These are phyloP conservation scores for Mucor sp. DNA, from an alignment of 371 early-diverging fungal species.

Conservation along the genomic window DNA sequence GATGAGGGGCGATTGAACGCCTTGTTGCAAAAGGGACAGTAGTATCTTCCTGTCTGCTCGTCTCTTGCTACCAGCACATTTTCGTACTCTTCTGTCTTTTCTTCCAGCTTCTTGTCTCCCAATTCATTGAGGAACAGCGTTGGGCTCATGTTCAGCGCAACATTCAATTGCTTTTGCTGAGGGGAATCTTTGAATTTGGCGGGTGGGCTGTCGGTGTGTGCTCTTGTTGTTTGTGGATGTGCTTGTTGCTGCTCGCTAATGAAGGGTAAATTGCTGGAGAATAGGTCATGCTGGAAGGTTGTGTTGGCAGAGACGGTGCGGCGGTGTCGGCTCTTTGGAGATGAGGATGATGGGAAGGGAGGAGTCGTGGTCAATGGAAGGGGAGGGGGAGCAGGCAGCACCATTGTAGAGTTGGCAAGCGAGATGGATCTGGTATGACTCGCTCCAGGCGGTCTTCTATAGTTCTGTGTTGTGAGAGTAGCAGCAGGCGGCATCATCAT, in stretches of 20 bases:
- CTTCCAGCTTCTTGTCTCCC: not conserved
- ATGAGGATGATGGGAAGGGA: not conserved
- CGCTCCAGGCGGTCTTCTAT: conserved; percentile 20
- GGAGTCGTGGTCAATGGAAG: not conserved
- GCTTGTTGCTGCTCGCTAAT: conserved; percentile 1
- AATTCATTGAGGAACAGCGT: conserved; percentile 3
- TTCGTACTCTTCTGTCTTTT: conserved; percentile 8
- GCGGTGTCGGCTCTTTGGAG: conserved; percentile 18
- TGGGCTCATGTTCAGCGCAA: conserved; percentile 17
- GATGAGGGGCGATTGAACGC: conserved; percentile 46
- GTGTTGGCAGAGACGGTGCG: conserved; percentile 30
- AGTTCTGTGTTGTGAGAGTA: not conserved
- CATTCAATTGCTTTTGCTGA: conserved; percentile 8
- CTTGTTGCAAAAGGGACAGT: conserved; percentile 35
- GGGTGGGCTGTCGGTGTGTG: conserved; percentile 25
- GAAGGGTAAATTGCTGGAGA: not conserved
- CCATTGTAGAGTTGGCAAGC: conserved; percentile 3
- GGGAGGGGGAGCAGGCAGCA: not conserved
- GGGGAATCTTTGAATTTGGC: not conserved
- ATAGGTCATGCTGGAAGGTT: not conserved
- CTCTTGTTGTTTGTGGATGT: not conserved
- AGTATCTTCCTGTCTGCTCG: conserved; percentile 29
- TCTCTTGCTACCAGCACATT: conserved; percentile 24
- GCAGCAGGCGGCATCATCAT: conserved; percentile 6
- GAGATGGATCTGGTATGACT: conserved; percentile 24